Evolutionary conservation across 2,329 filamentous ascomycete species (phyloP).

Genomic region (Monilinia polystroma): DNA sequence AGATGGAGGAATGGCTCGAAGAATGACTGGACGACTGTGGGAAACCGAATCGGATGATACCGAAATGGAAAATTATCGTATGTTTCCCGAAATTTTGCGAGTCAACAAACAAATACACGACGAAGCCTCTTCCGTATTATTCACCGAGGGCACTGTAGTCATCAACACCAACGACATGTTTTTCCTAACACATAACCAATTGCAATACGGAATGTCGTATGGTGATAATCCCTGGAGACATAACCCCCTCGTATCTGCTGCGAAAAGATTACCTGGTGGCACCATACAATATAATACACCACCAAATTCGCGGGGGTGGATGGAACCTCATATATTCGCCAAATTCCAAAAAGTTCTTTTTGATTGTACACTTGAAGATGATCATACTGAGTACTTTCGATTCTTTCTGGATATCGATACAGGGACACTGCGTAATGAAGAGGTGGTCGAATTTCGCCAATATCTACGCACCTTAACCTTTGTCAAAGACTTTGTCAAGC

Average conservation of each 20-base stretch:
- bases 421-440: background rate
- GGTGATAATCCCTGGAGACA: constrained; percentile 26
- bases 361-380: constrained; percentile 21
- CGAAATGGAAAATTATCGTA: constrained; percentile 18
- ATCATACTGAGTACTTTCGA: constrained; percentile 3
- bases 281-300: constrained; percentile 21
- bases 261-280: constrained; percentile 7
- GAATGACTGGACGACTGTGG: background rate
- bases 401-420: constrained; percentile 28
- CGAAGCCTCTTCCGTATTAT: constrained; percentile 27
- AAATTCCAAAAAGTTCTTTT: constrained; percentile 28
- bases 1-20: constrained; percentile 2
- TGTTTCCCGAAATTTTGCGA: constrained; percentile 25
- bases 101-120: constrained; percentile 26
- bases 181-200: constrained; percentile 20
- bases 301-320: constrained; percentile 6
- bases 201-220: constrained; percentile 15
- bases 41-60: background rate
- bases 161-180: constrained; percentile 28
- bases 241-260: constrained; percentile 24
- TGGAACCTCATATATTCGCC: constrained; percentile 32
- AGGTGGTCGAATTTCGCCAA: constrained; percentile 18
- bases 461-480: constrained; percentile 21
- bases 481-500: constrained; percentile 28
- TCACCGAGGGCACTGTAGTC: constrained; percentile 24